Percentiles rank a stretch among this genome's conserved stretches.
These are phyloP conservation scores for Desmodesmus armatus DNA, from an alignment of 139 green algal species.

Conservation along the genomic window DNA sequence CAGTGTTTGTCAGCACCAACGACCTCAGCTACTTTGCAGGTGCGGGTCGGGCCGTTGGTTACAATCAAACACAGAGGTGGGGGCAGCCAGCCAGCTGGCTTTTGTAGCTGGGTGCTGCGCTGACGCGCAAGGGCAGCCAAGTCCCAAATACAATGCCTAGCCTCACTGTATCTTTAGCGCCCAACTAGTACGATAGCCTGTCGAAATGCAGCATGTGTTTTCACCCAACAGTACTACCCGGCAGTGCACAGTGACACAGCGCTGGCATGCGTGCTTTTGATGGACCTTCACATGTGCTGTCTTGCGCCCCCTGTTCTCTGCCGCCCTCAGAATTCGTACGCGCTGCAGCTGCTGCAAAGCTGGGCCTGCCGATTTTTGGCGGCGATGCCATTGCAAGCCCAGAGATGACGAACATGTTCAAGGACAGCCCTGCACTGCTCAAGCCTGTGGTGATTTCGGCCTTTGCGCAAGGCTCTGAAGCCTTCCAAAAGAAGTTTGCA, in stretches of 20 bases:
- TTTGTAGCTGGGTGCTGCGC: too few relatives aligned
- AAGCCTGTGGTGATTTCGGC: not conserved
- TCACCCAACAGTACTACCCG: too few relatives aligned
- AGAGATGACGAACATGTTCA: not conserved
- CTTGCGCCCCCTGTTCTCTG: not conserved
- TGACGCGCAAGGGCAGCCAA: too few relatives aligned
- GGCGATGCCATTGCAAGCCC: constrained; percentile 5
- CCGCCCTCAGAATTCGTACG: not conserved
- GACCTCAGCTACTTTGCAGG: constrained; percentile 22
- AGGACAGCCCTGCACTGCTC: not conserved
- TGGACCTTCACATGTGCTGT: too few relatives aligned
- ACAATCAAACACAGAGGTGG: not conserved
- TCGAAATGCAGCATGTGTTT: too few relatives aligned
- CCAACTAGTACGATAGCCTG: too few relatives aligned
- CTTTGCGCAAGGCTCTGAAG: not conserved
- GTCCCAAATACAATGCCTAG: too few relatives aligned
- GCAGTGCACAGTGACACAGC: too few relatives aligned
- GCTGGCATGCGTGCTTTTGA: too few relatives aligned
- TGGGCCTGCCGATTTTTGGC: not conserved
- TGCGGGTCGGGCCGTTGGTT: too few relatives aligned
- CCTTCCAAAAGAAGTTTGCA: not conserved
- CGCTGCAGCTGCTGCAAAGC: not conserved
- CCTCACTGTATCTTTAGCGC: too few relatives aligned
- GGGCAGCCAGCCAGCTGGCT: too few relatives aligned
- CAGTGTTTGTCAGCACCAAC: constrained; percentile 24